These are phyloP conservation scores for Emericellopsis terricola DNA, from an alignment of 495 filamentous ascomycete genomes.

Conservation along the genomic window DNA sequence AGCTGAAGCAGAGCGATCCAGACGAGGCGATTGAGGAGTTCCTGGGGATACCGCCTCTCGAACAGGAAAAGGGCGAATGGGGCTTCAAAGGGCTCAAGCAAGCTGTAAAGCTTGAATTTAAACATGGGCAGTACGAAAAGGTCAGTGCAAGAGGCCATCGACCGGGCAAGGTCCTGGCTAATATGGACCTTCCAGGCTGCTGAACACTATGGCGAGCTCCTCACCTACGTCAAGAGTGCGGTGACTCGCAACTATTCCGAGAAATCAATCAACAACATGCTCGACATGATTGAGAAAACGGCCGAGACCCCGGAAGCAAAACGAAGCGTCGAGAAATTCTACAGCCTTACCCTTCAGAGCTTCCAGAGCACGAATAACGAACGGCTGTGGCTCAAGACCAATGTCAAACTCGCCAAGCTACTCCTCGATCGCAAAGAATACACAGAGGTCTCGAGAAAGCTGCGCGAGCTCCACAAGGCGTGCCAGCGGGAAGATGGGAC, in stretches of 20 bases:
- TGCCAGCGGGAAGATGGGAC: constrained; percentile 79
- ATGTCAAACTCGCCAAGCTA: constrained; percentile 85
- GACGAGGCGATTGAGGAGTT: constrained; percentile 87
- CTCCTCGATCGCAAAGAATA: constrained; percentile 89
- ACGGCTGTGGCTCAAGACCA: constrained; percentile 93
- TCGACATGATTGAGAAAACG: constrained; percentile 92
- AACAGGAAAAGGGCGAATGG: constrained; percentile 87
- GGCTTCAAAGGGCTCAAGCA: constrained; percentile 97
- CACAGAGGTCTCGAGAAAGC: constrained; percentile 56
- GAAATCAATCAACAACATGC: constrained; percentile 98
- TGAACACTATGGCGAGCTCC: constrained; percentile 86
- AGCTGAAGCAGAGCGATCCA: constrained; percentile 74
- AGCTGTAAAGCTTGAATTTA: constrained; percentile 93
- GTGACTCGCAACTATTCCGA: constrained; percentile 98
- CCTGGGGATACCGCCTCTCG: constrained; percentile 63
- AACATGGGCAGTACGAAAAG: constrained; percentile 65
- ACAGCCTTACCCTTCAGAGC: constrained; percentile 76
- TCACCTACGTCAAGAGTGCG: constrained; percentile 92
- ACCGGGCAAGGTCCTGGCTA: background rate
- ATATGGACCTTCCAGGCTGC: constrained; percentile 43
- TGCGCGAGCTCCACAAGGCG: constrained; percentile 73
- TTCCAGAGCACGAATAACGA: constrained; percentile 98
- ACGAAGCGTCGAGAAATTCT: constrained; percentile 88
- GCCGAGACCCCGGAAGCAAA: constrained; percentile 60
- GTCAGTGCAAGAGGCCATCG: constrained; percentile 23